Evolutionary conservation across 2,329 filamentous ascomycete genomes (phyloP).

Genomic region (Alternaria metachromatica): DNA sequence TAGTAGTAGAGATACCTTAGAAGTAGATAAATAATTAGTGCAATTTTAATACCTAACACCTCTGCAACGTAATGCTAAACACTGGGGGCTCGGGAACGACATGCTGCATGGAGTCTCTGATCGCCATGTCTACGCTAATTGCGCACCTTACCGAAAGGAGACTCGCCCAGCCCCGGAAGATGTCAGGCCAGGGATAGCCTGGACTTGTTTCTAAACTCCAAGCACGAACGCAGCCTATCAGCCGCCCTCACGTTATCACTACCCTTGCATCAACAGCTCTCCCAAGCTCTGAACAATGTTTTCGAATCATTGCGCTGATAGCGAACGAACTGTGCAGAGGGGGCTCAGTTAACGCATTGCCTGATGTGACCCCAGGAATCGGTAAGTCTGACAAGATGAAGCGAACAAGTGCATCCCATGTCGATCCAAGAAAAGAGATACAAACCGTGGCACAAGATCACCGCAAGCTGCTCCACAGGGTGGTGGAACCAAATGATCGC

Average conservation of each 20-base stretch:
- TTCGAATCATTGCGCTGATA: conserved; percentile 22
- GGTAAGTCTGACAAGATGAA: neutral
- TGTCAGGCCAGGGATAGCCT: conserved; percentile 6
- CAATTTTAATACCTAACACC: no score
- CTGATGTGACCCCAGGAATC: neutral
- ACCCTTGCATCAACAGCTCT: conserved; percentile 9
- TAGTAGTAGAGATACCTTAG: no score
- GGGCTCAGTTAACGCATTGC: neutral
- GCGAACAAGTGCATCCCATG: neutral
- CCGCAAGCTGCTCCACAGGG: neutral
- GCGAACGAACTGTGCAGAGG: neutral
- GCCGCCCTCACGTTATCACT: conserved; percentile 21
- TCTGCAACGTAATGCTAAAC: no score
- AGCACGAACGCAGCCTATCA: conserved; percentile 21
- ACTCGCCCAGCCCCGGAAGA: neutral
- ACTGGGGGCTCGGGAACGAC: neutral
- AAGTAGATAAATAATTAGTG: no score
- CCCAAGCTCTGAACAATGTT: conserved; percentile 13
- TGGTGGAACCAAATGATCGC: neutral
- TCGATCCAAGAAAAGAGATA: conserved; percentile 1
- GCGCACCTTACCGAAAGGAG: conserved; percentile 3
- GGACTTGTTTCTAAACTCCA: conserved; percentile 6
- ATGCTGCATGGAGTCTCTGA: conserved; percentile 8
- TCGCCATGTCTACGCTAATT: conserved; percentile 5
- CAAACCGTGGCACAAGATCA: neutral